Conservation (phyloP, 495 filamentous ascomycete genomes). For the Xylaria scruposa region DNA sequence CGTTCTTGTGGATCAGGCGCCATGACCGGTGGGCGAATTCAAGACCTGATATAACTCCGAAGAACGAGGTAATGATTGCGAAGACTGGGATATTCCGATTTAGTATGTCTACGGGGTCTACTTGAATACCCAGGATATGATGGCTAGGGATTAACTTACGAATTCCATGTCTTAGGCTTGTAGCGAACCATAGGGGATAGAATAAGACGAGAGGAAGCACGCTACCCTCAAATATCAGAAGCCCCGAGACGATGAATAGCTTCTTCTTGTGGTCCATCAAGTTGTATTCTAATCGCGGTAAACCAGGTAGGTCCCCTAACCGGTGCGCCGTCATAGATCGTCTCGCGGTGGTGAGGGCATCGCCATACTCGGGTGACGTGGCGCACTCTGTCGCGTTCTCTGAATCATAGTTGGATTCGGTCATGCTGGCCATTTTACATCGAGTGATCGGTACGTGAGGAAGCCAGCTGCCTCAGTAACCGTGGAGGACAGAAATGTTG, state of each 20-base stretch:
- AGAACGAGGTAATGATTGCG: slow-evolving; percentile 59
- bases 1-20: slow-evolving; percentile 49
- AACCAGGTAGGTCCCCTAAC: slow-evolving; percentile 40
- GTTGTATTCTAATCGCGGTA: slow-evolving; percentile 52
- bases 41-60: slow-evolving; percentile 55
- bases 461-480: neutral
- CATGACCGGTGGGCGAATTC: slow-evolving; percentile 56
- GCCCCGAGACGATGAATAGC: slow-evolving; percentile 45
- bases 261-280: slow-evolving; percentile 53
- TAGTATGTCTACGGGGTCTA: neutral
- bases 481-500: neutral
- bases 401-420: neutral
- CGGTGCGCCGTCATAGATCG: slow-evolving; percentile 29
- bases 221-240: slow-evolving; percentile 55
- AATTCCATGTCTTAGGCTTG: slow-evolving; percentile 50
- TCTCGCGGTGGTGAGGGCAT: slow-evolving; percentile 29
- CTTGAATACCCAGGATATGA: neutral
- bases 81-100: slow-evolving; percentile 42
- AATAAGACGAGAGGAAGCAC: slow-evolving; percentile 54
- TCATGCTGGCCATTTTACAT: slow-evolving; percentile 16
- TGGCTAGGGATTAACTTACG: slow-evolving; percentile 32
- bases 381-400: neutral
- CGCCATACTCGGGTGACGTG: slow-evolving; percentile 27
- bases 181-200: slow-evolving; percentile 52
- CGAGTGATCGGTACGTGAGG: neutral